These are phyloP conservation scores for Pholiota microspora DNA, from an alignment of 768 basidiomycete species.

Conservation along the genomic window DNA sequence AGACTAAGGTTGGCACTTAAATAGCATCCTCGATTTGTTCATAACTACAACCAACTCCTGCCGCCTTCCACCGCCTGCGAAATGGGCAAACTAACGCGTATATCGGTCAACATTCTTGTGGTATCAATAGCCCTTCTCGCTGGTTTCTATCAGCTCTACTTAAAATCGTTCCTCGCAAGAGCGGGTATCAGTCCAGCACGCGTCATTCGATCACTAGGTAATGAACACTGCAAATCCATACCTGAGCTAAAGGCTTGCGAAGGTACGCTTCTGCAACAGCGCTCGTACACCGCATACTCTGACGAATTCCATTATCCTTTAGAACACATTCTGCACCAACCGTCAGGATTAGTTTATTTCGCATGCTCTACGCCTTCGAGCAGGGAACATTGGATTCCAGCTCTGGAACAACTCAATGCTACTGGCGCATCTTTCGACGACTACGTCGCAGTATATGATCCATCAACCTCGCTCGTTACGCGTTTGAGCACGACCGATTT, in stretches of 20 bases:
- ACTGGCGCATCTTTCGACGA: slow-evolving; percentile 41
- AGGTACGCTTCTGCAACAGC: slow-evolving; percentile 46
- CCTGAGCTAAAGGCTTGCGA: slow-evolving; percentile 66
- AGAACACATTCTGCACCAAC: slow-evolving; percentile 60
- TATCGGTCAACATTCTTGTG: slow-evolving; percentile 26
- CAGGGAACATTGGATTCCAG: slow-evolving; percentile 53
- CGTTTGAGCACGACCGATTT: slow-evolving; percentile 42
- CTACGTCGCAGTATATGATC: slow-evolving; percentile 59
- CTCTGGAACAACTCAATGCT: slow-evolving; percentile 31
- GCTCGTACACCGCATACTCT: background rate
- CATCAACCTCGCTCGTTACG: slow-evolving; percentile 39
- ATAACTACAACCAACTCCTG: background rate
- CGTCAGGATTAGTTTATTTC: slow-evolving; percentile 55
- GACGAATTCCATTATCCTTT: too few species aligned
- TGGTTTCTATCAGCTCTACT: slow-evolving; percentile 44
- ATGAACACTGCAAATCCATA: slow-evolving; percentile 45
- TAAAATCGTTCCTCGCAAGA: slow-evolving; percentile 41
- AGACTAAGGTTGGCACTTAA: too few species aligned
- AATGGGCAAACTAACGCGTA: background rate
- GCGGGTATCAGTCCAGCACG: slow-evolving; percentile 41
- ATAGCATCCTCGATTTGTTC: too few species aligned
- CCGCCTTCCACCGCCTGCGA: slow-evolving; percentile 11
- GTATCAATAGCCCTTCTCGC: slow-evolving; percentile 38
- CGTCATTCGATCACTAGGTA: slow-evolving; percentile 41
- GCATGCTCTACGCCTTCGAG: slow-evolving; percentile 55